Base-by-base conservation (phyloP, 352 stramenopile genomes). In the Pythium rishiriense region DNA sequence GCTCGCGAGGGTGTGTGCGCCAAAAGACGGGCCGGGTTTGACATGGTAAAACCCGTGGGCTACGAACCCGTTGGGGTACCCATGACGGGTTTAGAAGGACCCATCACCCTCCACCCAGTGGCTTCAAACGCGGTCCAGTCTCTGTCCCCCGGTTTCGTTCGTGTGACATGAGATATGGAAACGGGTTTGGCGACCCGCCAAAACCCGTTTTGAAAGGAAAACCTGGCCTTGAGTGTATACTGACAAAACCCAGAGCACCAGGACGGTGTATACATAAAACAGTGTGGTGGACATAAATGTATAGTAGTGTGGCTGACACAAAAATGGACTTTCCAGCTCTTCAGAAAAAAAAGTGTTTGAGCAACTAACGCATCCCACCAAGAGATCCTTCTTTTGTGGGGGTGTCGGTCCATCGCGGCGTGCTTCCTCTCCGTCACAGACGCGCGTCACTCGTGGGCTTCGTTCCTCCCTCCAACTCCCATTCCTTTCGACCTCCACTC, bases 281-380 rank as follows among this genome's bases (percentile, higher is more conserved):
- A n/a, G n/a, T n/a, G n/a, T n/a, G n/a, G n/a, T n/a, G n/a, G n/a
- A n/a, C n/a, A n/a, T n/a, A n/a, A n/a, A n/a, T n/a, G n/a, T 22
- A 61, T 24, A 10, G 48, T 53, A 17, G 39, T 50, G 57, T 64
- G 14, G 0, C 24, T 22, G 1, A 41, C 35, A 41, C 11, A 17
- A 41, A 17, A 41, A 41, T 41, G 35, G 14, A 17, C 12, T 22
- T 10, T 12, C 48, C 22, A 37, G 46, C 28, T 37, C 6, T 17
- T 41, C 22, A 14, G 15, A 25, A 33, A n/a, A n/a, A n/a, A n/a
- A n/a, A n/a, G 21, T 64, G 57, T 64, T 64, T 64, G 57, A 57
- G 57, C 57, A 64, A 62, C 26, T 43, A n/a, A n/a, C n/a, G n/a
- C 50, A 46, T 60, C 19, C 15, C 41, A 19, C 42, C 29, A 51